phyloP scores from a whole-genome alignment of 2,329 filamentous ascomycete genomes.

The Neonectria sp. region DNA sequence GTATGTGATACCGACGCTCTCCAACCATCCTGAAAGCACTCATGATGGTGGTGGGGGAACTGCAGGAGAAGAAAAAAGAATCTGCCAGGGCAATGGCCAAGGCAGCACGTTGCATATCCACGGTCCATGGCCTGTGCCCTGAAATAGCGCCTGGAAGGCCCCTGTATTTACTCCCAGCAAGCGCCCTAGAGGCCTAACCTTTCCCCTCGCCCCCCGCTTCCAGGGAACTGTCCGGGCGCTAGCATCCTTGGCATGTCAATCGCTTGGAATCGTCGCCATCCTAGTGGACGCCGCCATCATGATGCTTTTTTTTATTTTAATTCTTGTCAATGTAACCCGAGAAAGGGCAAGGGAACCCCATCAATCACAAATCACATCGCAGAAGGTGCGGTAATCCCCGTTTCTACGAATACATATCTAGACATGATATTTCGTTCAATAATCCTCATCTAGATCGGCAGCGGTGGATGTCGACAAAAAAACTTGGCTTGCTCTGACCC shows the following conservation, averaged over 20 bases:
- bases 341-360: not conserved
- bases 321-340: too few species aligned
- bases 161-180: not conserved
- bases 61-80: not conserved
- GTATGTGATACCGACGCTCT: not conserved
- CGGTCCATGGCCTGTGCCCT: not conserved
- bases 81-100: not conserved
- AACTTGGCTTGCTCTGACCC: not conserved
- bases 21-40: not conserved
- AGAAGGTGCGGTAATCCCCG: not conserved
- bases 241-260: not conserved
- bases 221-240: conserved; percentile 15
- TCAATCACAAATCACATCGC: not conserved
- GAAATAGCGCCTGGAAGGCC: not conserved
- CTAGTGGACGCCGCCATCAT: conserved; percentile 4
- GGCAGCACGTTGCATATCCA: too few species aligned
- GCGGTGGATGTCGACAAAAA: not conserved
- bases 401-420: too few species aligned
- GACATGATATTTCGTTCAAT: too few species aligned
- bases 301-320: not conserved
- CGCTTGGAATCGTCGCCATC: conserved; percentile 5
- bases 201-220: conserved; percentile 10
- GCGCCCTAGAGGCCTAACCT: not conserved
- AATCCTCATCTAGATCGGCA: too few species aligned
- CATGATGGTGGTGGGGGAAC: not conserved